Evolutionary conservation across 2,329 filamentous ascomycete genomes (phyloP).

Genomic region (Fusarium illudens): DNA sequence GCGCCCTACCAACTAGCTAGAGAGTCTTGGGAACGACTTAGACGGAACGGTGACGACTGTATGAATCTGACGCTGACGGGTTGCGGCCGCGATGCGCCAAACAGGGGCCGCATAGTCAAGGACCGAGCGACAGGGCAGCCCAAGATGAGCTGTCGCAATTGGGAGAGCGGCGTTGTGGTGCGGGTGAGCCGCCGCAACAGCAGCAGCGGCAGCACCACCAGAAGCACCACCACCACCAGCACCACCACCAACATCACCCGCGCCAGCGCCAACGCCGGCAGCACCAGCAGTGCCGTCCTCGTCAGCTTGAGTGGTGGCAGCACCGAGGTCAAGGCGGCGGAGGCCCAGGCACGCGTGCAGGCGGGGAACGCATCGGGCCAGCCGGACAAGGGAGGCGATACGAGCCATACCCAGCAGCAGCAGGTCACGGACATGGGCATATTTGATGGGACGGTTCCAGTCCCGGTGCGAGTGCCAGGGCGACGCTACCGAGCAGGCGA

Average conservation of each 20-base stretch:
- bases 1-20: conserved; percentile 28
- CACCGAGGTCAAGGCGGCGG: conserved; percentile 31
- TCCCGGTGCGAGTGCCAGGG: conserved; percentile 71
- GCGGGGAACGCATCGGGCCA: conserved; percentile 28
- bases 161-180: conserved; percentile 92
- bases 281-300: conserved; percentile 3
- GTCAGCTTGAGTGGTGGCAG: conserved; percentile 15
- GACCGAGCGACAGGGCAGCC: conserved; percentile 72
- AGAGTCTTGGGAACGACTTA: conserved; percentile 23
- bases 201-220: conserved; percentile 23
- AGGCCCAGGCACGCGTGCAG: conserved; percentile 31
- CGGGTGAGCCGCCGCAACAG: conserved; percentile 54
- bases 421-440: conserved; percentile 42
- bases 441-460: conserved; percentile 65
- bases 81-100: conserved; percentile 27
- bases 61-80: conserved; percentile 38
- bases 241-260: conserved; percentile 22
- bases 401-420: conserved; percentile 25
- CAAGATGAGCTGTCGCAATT: conserved; percentile 88
- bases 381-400: conserved; percentile 32
- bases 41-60: conserved; percentile 33
- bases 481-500: conserved; percentile 54
- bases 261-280: background rate
- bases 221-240: conserved; percentile 1
- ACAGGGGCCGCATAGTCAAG: conserved; percentile 79